Evolutionary conservation across 208 protist species (phyloP).

Genomic region (Lotmaria passim): DNA sequence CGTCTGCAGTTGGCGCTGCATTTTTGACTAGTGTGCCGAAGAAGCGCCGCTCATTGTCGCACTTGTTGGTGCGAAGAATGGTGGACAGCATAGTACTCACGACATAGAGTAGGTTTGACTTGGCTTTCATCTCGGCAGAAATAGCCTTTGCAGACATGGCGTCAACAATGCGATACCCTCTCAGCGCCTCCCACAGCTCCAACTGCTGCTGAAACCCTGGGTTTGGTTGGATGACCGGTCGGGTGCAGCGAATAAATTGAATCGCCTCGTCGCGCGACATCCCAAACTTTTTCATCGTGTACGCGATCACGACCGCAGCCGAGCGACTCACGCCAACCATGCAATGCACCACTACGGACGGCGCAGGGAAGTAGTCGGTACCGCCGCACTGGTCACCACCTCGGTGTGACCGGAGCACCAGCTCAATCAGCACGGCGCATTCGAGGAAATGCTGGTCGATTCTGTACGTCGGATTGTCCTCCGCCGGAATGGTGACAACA

Average conservation of each 20-base stretch:
- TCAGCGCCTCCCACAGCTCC: slow-evolving; percentile 52
- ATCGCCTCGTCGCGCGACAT: slow-evolving; percentile 64
- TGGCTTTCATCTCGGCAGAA: slow-evolving; percentile 49
- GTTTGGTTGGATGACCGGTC: slow-evolving; percentile 78
- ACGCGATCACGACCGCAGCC: slow-evolving; percentile 80
- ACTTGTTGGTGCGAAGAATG: slow-evolving; percentile 59
- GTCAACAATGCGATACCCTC: slow-evolving; percentile 63
- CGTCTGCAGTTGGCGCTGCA: slow-evolving; percentile 18
- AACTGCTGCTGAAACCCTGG: slow-evolving; percentile 77
- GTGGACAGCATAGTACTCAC: slow-evolving; percentile 46
- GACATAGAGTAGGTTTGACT: slow-evolving; percentile 38
- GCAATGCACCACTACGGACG: slow-evolving; percentile 79
- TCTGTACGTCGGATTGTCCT: slow-evolving; percentile 76
- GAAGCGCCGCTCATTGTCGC: slow-evolving; percentile 57
- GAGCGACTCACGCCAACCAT: slow-evolving; percentile 89
- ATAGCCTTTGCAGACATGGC: slow-evolving; percentile 53
- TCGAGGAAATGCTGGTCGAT: slow-evolving; percentile 74
- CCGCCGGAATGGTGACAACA: slow-evolving; percentile 63
- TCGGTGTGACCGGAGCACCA: slow-evolving; percentile 51
- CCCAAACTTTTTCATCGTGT: slow-evolving; percentile 77
- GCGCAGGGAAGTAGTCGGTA: slow-evolving; percentile 10
- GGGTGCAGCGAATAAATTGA: slow-evolving; percentile 51
- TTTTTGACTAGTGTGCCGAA: slow-evolving; percentile 54
- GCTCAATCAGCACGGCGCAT: slow-evolving; percentile 65
- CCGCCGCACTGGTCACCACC: neutral